phyloP scores from a whole-genome alignment of 2,329 filamentous ascomycete genomes.

The Verticillium nonalfalfae region DNA sequence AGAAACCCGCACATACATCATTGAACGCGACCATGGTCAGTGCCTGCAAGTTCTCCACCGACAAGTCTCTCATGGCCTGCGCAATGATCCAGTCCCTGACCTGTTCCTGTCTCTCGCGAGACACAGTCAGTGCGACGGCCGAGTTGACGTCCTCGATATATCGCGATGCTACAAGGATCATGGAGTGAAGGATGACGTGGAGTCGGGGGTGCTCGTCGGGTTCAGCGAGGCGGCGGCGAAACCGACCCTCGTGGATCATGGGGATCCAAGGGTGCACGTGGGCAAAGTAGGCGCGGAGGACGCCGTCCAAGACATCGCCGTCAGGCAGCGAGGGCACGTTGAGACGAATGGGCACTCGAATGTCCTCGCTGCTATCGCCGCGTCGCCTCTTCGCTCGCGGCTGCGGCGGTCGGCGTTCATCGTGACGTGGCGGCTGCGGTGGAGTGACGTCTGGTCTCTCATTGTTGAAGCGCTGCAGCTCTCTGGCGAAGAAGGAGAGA shows the following conservation, averaged over 20 bases:
- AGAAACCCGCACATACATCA: conserved; percentile 16
- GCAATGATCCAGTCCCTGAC: conserved; percentile 17
- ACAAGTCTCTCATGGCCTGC: conserved; percentile 21
- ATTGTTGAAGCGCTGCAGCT: conserved; percentile 6
- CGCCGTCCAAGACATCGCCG: conserved; percentile 11
- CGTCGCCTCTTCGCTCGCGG: background rate
- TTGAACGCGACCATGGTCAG: conserved; percentile 28
- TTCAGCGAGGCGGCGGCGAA: conserved; percentile 16
- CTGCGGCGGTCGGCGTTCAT: background rate
- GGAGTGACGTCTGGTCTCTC: background rate
- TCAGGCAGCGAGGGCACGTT: background rate
- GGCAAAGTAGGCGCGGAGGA: conserved; percentile 25
- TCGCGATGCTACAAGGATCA: conserved; percentile 18
- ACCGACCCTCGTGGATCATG: conserved; percentile 24
- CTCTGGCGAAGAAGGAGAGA: conserved; percentile 7
- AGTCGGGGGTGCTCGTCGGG: conserved; percentile 15
- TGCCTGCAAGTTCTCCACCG: conserved; percentile 27
- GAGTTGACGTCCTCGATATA: conserved; percentile 20
- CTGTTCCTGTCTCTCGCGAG: conserved; percentile 13
- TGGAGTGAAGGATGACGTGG: conserved; percentile 25
- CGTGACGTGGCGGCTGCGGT: background rate
- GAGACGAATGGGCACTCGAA: background rate
- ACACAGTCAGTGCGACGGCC: background rate
- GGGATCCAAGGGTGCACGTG: conserved; percentile 31
- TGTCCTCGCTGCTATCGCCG: background rate